Conservation (phyloP, 257 asterid genomes). For the Orobanche coerulescens region DNA sequence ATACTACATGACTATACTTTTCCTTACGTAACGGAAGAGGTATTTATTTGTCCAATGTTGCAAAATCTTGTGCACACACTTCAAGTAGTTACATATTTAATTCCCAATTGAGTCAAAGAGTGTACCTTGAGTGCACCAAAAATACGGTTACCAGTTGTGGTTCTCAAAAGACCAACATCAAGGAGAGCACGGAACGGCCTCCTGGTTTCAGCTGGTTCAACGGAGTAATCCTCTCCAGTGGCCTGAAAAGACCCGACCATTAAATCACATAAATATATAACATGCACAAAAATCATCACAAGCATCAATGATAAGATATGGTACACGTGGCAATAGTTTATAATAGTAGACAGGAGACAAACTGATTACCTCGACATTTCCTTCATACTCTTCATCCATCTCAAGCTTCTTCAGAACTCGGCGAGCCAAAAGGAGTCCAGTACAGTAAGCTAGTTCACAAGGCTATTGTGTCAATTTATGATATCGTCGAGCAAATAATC, state of each 20-base stretch:
- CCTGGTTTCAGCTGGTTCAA: conserved; percentile 76
- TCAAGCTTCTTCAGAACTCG: conserved; percentile 5
- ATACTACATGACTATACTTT: too few relatives aligned
- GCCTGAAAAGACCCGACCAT: conserved; percentile 37
- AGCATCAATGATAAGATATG: not conserved
- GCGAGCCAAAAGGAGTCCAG: conserved; percentile 4
- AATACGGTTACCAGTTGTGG: conserved; percentile 87
- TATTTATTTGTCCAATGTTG: not conserved
- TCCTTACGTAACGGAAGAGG: too few relatives aligned
- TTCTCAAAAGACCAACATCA: conserved; percentile 80
- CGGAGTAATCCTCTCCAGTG: conserved; percentile 86
- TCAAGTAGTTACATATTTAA: not conserved
- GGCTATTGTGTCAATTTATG: not conserved
- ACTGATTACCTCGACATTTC: conserved; percentile 8
- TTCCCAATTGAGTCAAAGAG: not conserved
- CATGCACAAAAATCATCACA: not conserved
- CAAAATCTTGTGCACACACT: not conserved
- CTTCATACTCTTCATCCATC: conserved; percentile 4
- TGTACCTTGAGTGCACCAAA: conserved; percentile 87
- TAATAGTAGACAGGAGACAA: not conserved
- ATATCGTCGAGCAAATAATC: not conserved
- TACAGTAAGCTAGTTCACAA: conserved; percentile 1
- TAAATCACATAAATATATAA: not conserved
- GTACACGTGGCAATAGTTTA: not conserved
- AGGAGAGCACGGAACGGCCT: conserved; percentile 96